These are phyloP conservation scores for Triticum dicoccoides DNA, from an alignment of 176 grass and related monocot genomes.

Conservation along the genomic window DNA sequence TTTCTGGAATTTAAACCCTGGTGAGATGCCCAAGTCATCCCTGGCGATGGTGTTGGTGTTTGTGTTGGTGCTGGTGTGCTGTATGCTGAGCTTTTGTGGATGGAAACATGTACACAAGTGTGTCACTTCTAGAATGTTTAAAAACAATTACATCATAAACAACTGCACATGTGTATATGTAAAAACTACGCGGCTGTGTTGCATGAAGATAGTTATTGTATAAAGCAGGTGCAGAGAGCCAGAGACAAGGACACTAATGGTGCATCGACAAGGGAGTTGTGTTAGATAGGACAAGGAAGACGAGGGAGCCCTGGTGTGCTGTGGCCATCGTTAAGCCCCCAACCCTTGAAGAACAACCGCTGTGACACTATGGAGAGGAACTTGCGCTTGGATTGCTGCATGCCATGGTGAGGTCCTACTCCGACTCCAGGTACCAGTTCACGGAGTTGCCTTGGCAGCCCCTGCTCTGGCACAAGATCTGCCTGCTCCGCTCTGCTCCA, in stretches of 20 bases:
- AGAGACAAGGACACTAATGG: not conserved
- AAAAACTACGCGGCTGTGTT: not conserved
- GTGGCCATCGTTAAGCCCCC: not conserved
- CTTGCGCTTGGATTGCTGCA: not conserved
- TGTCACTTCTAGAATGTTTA: not conserved
- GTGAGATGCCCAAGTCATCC: not conserved
- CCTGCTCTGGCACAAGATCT: not conserved
- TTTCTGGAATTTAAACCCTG: not conserved
- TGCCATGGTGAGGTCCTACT: not conserved
- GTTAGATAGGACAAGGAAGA: not conserved
- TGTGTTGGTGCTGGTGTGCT: not conserved
- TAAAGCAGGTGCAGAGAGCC: not conserved
- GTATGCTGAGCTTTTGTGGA: not conserved
- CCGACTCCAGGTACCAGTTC: not conserved
- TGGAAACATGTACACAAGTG: not conserved
- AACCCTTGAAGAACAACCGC: not conserved
- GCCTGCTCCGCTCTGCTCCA: not conserved
- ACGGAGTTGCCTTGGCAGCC: not conserved
- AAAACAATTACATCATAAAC: not conserved
- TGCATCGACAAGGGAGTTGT: not conserved
- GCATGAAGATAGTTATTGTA: not conserved
- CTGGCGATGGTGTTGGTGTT: not conserved
- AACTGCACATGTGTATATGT: not conserved
- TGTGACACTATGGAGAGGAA: not conserved
- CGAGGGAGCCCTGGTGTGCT: not conserved